phyloP scores from a whole-genome alignment of 768 basidiomycete genomes.

The Amylocystis lapponica region DNA sequence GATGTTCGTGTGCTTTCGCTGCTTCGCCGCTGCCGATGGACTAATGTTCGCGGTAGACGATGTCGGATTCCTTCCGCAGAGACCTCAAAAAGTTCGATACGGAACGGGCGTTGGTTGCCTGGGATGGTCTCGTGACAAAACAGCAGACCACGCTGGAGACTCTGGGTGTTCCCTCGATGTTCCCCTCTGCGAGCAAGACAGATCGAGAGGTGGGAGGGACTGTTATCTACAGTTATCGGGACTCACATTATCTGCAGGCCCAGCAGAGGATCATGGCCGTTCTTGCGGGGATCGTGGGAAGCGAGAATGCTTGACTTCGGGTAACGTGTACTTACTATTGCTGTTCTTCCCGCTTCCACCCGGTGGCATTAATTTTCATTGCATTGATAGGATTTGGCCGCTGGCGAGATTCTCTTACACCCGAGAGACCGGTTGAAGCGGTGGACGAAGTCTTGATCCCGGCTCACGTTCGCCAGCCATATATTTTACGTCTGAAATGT shows the following conservation, averaged over 20 bases:
- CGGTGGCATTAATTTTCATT: too few relatives aligned
- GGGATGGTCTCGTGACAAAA: constrained; percentile 67
- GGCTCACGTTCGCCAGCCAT: too few relatives aligned
- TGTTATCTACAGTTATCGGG: too few relatives aligned
- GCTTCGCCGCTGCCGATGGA: constrained; percentile 6
- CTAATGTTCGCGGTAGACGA: constrained; percentile 39
- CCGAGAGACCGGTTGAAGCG: too few relatives aligned
- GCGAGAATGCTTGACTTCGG: constrained; percentile 4
- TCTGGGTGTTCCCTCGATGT: constrained; percentile 69
- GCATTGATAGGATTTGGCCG: too few relatives aligned
- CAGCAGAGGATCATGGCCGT: constrained; percentile 71
- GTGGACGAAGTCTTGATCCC: too few relatives aligned
- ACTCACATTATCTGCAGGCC: constrained; percentile 36
- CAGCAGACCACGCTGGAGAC: constrained; percentile 63
- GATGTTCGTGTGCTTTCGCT: constrained; percentile 37
- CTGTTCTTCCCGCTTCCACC: too few relatives aligned
- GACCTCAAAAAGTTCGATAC: constrained; percentile 64
- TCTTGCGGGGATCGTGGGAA: constrained; percentile 46
- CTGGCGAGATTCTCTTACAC: too few relatives aligned
- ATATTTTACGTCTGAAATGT: too few relatives aligned
- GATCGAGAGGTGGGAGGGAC: constrained; percentile 52
- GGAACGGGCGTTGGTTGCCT: constrained; percentile 65
- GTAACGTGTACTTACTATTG: background rate
- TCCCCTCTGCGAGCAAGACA: constrained; percentile 38
- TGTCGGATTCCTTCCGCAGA: constrained; percentile 56